These are phyloP conservation scores for Xylariomycetidae sp. DNA, from an alignment of 2,329 filamentous ascomycete genomes.

Conservation along the genomic window DNA sequence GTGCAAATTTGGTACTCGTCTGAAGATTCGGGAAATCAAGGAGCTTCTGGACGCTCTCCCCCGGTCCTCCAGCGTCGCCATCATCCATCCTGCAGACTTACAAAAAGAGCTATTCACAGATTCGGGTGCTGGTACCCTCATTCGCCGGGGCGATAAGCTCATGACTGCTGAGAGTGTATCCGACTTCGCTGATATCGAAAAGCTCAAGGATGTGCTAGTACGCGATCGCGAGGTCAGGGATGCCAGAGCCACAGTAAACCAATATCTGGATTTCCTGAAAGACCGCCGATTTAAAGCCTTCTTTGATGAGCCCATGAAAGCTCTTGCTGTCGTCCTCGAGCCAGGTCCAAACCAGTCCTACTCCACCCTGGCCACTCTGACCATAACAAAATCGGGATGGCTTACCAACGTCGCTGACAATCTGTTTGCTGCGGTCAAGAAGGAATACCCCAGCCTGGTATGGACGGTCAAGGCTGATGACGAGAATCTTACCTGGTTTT, in stretches of 20 bases:
- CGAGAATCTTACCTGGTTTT: conserved; percentile 97
- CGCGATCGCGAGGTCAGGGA: conserved; percentile 79
- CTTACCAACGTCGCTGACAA: conserved; percentile 93
- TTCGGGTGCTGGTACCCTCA: conserved; percentile 88
- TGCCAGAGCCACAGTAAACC: conserved; percentile 76
- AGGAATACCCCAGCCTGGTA: conserved; percentile 83
- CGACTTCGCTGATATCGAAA: conserved; percentile 70
- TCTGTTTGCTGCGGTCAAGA: conserved; percentile 88
- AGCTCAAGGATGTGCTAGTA: conserved; percentile 77
- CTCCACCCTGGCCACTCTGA: conserved; percentile 83
- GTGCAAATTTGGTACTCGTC: conserved; percentile 89
- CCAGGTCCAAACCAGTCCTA: conserved; percentile 61
- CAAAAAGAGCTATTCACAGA: conserved; percentile 98
- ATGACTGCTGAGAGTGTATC: conserved; percentile 65
- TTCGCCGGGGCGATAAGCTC: conserved; percentile 87
- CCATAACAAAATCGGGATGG: conserved; percentile 92
- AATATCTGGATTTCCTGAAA: conserved; percentile 76
- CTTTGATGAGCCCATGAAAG: conserved; percentile 91
- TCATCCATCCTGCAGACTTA: conserved; percentile 92
- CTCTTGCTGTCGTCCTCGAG: conserved; percentile 82
- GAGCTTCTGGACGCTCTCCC: conserved; percentile 85
- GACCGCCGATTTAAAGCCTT: conserved; percentile 84
- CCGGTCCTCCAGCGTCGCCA: conserved; percentile 88
- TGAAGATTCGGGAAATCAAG: conserved; percentile 98
- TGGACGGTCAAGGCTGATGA: conserved; percentile 98